A percentile compares a stretch with the other conserved stretches of the same genome.
Conservation (phyloP, 805 yeast genomes). For the Sungouiozyma intestinalis region DNA sequence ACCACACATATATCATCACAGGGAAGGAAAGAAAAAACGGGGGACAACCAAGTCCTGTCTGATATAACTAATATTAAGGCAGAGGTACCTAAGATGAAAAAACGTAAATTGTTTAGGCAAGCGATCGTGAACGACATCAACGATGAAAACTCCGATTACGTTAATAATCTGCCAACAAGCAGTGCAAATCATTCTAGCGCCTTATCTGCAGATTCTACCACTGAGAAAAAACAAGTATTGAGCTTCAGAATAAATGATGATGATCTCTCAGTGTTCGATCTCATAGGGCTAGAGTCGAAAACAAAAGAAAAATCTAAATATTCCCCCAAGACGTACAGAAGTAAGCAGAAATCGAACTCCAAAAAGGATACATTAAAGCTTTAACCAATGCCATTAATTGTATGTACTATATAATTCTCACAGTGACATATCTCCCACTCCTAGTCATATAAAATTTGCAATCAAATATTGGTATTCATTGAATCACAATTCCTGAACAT, state of each 20-base stretch:
- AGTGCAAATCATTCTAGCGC: neutral
- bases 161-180: neutral
- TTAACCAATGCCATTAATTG: neutral
- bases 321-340: constrained; percentile 19
- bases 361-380: neutral
- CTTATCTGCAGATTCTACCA: neutral
- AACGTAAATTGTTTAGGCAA: constrained; percentile 16
- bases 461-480: neutral
- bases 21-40: neutral
- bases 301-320: constrained; percentile 7
- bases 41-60: neutral
- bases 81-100: neutral
- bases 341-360: constrained; percentile 7
- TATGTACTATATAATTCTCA: neutral
- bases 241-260: constrained; percentile 24
- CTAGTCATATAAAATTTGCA: neutral
- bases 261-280: constrained; percentile 34
- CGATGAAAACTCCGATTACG: constrained; percentile 5
- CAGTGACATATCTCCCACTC: no score
- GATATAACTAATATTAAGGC: neutral
- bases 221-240: constrained; percentile 6
- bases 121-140: constrained; percentile 17
- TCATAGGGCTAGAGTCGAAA: constrained; percentile 19
- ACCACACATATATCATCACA: neutral
- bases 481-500: neutral